A percentile compares a stretch with the other conserved stretches of the same genome.
These are phyloP conservation scores for Cajanus cajan DNA, from an alignment of 306 rosid genomes.

Conservation along the genomic window DNA sequence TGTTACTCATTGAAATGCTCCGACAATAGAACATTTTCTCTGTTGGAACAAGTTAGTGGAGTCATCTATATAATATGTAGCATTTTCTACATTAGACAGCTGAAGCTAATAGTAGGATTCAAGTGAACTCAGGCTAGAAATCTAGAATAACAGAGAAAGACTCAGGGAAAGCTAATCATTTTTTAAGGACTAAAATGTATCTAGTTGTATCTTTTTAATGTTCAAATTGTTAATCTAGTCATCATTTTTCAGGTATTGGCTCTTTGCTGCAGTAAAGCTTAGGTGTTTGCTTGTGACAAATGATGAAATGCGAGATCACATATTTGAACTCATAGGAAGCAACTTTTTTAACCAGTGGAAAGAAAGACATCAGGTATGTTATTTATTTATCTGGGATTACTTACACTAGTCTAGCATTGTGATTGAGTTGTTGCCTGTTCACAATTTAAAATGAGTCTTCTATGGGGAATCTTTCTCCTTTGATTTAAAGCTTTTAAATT, in stretches of 20 bases:
- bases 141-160: background rate
- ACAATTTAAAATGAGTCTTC: background rate
- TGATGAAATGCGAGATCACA: conserved; percentile 97
- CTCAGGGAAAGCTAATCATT: background rate
- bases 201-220: background rate
- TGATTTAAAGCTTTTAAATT: background rate
- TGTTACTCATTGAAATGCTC: no score
- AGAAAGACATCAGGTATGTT: conserved; percentile 84
- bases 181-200: background rate
- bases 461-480: background rate
- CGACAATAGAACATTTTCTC: no score
- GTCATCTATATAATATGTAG: background rate
- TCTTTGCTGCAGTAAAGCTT: conserved; percentile 78
- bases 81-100: background rate
- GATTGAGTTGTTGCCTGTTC: background rate
- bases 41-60: no score
- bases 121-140: background rate
- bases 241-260: conserved; percentile 67
- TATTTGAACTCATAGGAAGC: conserved; percentile 80
- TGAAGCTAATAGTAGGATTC: background rate
- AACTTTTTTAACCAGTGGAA: conserved; percentile 88
- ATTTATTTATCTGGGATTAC: conserved; percentile 20
- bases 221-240: background rate
- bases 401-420: background rate
- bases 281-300: conserved; percentile 87